phyloP scores from a whole-genome alignment of 306 rosid species.

The Pyrus bretschneideri region DNA sequence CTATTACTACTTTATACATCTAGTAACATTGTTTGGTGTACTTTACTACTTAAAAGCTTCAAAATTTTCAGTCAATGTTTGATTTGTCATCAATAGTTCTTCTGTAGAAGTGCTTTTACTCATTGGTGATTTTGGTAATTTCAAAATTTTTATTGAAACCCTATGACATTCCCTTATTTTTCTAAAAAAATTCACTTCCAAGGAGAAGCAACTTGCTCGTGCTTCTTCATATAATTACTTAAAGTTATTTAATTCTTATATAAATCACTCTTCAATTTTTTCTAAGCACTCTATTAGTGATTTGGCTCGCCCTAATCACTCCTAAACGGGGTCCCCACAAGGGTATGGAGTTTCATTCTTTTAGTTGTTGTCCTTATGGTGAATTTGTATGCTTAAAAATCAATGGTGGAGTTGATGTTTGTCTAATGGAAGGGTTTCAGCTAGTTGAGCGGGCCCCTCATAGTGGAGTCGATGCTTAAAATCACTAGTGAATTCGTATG shows the following conservation, averaged over 20 bases:
- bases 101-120: neutral
- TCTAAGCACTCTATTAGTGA: neutral
- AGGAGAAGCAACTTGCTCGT: neutral
- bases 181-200: neutral
- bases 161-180: neutral
- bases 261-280: neutral
- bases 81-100: neutral
- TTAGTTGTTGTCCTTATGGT: neutral
- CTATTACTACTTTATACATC: neutral
- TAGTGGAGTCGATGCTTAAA: neutral
- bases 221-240: neutral
- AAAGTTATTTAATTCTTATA: too few relatives aligned
- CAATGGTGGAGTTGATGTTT: neutral
- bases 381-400: neutral
- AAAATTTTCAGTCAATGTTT: neutral
- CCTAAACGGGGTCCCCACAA: neutral
- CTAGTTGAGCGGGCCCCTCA: too few relatives aligned
- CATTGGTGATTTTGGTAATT: neutral
- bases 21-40: neutral
- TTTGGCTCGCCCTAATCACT: neutral
- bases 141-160: neutral
- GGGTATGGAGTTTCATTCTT: neutral
- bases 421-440: neutral
- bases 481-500: neutral
- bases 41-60: neutral